Conservation (phyloP, 345 rosid genomes). For the Capsella bursapastoris region DNA sequence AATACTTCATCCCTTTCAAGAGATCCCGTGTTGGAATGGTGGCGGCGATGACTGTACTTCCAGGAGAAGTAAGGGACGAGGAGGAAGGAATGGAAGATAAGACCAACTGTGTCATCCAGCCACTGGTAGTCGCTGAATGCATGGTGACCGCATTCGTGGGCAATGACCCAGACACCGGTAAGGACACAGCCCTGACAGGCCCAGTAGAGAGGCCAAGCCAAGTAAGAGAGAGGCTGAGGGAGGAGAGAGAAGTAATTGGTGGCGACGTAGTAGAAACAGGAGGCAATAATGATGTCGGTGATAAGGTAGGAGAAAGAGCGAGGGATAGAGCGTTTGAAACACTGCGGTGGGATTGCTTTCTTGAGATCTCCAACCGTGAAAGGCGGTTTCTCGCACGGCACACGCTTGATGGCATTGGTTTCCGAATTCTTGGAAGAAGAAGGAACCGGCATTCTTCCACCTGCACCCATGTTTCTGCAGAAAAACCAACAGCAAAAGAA, state of each 20-base stretch:
- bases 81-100: conserved; percentile 77
- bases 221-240: conserved; percentile 57
- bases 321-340: conserved; percentile 80
- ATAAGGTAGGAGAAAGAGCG: conserved; percentile 75
- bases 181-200: conserved; percentile 73
- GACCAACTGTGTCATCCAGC: conserved; percentile 87
- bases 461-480: conserved; percentile 75
- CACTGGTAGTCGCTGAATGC: conserved; percentile 92
- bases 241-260: conserved; percentile 60
- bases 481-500: neutral
- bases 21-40: conserved; percentile 89
- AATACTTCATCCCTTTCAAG: conserved; percentile 86
- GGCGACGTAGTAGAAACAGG: conserved; percentile 61
- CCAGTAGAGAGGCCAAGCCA: conserved; percentile 90
- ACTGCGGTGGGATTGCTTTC: conserved; percentile 89
- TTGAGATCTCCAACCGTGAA: conserved; percentile 70
- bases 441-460: conserved; percentile 68
- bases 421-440: conserved; percentile 49
- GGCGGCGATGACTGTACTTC: conserved; percentile 94
- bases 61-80: conserved; percentile 93
- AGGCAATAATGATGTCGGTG: conserved; percentile 61
- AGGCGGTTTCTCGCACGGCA: conserved; percentile 70
- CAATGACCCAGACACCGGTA: conserved; percentile 87
- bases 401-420: conserved; percentile 51
- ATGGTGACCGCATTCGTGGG: conserved; percentile 96